A percentile compares a stretch with the other conserved stretches of the same genome.
These are phyloP conservation scores for Aspergillus coremiiformis DNA, from an alignment of 495 filamentous ascomycete genomes.

Conservation along the genomic window DNA sequence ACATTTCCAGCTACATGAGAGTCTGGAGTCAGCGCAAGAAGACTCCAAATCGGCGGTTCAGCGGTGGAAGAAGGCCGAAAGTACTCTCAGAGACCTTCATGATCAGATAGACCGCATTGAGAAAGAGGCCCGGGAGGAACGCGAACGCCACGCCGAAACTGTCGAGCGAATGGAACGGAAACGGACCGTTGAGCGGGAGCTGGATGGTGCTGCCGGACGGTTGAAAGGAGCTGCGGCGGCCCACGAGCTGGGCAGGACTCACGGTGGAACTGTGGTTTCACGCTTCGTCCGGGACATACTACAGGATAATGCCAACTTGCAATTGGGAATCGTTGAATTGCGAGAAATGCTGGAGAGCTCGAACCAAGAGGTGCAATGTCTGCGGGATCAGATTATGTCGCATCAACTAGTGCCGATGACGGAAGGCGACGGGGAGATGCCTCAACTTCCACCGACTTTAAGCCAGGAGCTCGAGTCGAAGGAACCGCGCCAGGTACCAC, in stretches of 20 bases:
- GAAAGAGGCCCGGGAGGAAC: conserved; percentile 73
- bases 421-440: conserved; percentile 21
- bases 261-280: conserved; percentile 62
- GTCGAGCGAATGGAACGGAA: conserved; percentile 73
- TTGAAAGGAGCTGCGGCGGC: conserved; percentile 71
- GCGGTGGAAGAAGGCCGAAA: conserved; percentile 77
- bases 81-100: conserved; percentile 61
- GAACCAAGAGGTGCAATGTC: conserved; percentile 84
- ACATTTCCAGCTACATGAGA: conserved; percentile 61
- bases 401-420: conserved; percentile 59
- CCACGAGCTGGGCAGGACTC: conserved; percentile 49
- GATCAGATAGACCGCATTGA: conserved; percentile 88
- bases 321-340: conserved; percentile 81
- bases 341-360: conserved; percentile 85
- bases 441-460: conserved; percentile 40
- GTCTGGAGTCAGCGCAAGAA: conserved; percentile 55
- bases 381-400: conserved; percentile 74
- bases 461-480: conserved; percentile 61
- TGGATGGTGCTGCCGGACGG: conserved; percentile 66
- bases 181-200: conserved; percentile 63
- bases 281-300: conserved; percentile 94
- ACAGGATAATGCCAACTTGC: conserved; percentile 89
- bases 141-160: conserved; percentile 72
- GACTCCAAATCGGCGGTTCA: conserved; percentile 68
- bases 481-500: conserved; percentile 46